These are phyloP conservation scores for Pestalotiopsis sp. DNA, from an alignment of 2,329 filamentous ascomycete species.

Conservation along the genomic window DNA sequence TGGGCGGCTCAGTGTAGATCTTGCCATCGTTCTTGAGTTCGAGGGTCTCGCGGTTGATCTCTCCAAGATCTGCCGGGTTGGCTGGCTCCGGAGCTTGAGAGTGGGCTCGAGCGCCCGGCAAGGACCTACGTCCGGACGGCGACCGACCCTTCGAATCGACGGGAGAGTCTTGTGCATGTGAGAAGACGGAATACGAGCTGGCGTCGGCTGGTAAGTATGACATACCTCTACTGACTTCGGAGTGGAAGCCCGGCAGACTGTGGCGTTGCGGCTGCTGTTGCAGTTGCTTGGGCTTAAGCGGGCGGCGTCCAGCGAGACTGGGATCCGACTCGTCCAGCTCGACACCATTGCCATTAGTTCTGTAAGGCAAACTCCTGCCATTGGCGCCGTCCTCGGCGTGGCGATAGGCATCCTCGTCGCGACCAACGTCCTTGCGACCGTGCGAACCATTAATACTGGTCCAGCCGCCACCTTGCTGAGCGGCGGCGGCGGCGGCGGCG, in stretches of 20 bases:
- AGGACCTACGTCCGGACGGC: slow-evolving; percentile 31
- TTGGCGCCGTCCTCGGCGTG: slow-evolving; percentile 31
- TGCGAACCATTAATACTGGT: slow-evolving; percentile 33
- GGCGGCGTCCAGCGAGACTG: slow-evolving; percentile 17
- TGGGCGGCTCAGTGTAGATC: slow-evolving; percentile 52
- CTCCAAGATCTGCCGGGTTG: slow-evolving; percentile 22
- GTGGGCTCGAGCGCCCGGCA: slow-evolving; percentile 31
- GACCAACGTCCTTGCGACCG: slow-evolving; percentile 19
- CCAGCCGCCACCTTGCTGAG: slow-evolving; percentile 23
- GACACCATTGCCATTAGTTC: slow-evolving; percentile 19
- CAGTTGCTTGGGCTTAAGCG: slow-evolving; percentile 28
- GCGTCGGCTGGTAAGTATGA: slow-evolving; percentile 17
- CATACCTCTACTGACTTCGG: neutral
- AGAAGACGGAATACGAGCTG: slow-evolving; percentile 4
- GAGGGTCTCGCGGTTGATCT: slow-evolving; percentile 51
- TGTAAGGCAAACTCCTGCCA: slow-evolving; percentile 26
- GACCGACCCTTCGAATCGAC: slow-evolving; percentile 28
- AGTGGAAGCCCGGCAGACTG: slow-evolving; percentile 30
- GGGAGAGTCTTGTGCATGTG: slow-evolving; percentile 17
- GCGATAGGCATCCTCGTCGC: slow-evolving; percentile 33
- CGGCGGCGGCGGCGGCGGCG: slow-evolving; percentile 18
- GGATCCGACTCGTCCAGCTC: slow-evolving; percentile 18
- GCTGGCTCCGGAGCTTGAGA: slow-evolving; percentile 25
- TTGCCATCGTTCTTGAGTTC: slow-evolving; percentile 51
- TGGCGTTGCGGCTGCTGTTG: slow-evolving; percentile 25